Base-by-base conservation (phyloP, 1,139 yeast genomes). In the Scheffersomyces quercinus region DNA sequence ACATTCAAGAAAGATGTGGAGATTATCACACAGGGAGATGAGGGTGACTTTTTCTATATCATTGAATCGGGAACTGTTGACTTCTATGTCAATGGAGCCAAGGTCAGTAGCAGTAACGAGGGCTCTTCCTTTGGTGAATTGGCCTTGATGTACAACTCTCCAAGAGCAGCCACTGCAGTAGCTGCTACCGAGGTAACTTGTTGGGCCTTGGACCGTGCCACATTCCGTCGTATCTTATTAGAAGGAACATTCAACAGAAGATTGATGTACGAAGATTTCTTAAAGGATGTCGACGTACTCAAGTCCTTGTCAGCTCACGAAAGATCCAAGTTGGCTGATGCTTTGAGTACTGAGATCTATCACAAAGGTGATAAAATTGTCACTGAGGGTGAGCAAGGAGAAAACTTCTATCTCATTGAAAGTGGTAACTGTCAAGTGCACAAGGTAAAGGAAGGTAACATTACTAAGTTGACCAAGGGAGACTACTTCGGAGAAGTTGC, bases 401-500 rank as follows among this genome's bases (percentile, higher is more conserved):
- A 91, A 56, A 85, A 88, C 59, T 93, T 93, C 60, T 93, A 88
- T 64, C 77, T 93, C 54, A 87, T 93, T 49, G 98, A 90, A 67
- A 77, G 83, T 55, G 99, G 99, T 49, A 78, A 77, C 47, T 96
- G 96, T 46, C 81, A 82, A 51, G 95, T 93, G 33, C 64, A 77
- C 38, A 69, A 75, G 41, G 64, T 72, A 40, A 77, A 70, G 36
- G 78, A 81, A 42, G 91, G 93, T 20, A 73, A 76, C 36, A 77
- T 91, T 35, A 79, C 77, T 31, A 72, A 73, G 16, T 74, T 88
- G 50, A 67, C 77, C 38, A 85, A 87, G 59, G 98, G 98, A 51
- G 96, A 88, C 60, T 93, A 93, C 67, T 93, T 93, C 65, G 99
- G 99, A 52, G 99, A 93, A 69, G 83, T 93, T 51, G 98, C 99